Evolutionary conservation across 768 basidiomycete genomes (phyloP).

Genomic region (Daedalea quercina): DNA sequence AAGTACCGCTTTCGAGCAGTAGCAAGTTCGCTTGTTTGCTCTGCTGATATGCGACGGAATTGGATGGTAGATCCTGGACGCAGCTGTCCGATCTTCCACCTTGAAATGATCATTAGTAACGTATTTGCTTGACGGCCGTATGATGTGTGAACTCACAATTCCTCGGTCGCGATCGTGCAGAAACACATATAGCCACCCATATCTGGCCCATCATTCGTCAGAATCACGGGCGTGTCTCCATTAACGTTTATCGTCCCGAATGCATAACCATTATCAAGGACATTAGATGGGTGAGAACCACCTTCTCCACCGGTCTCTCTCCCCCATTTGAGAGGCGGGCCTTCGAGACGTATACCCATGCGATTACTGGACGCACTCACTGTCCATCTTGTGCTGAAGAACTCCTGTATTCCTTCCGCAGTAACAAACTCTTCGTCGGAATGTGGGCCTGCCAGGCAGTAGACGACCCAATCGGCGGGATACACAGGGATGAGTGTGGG

Average conservation of each 20-base stretch:
- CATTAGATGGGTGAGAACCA: conserved; percentile 63
- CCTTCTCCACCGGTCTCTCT: conserved; percentile 55
- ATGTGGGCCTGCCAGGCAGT: conserved; percentile 57
- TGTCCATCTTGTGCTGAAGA: conserved; percentile 47
- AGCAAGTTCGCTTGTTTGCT: conserved; percentile 26
- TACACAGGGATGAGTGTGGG: conserved; percentile 34
- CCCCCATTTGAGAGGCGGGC: conserved; percentile 47
- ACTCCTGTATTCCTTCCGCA: conserved; percentile 35
- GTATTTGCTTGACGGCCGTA: not conserved
- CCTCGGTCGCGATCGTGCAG: conserved; percentile 44
- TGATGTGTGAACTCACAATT: conserved; percentile 33
- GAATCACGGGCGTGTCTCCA: conserved; percentile 65
- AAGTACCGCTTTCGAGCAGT: conserved; percentile 26
- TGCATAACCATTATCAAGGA: conserved; percentile 56
- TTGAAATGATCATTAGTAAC: conserved; percentile 17
- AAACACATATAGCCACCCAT: conserved; percentile 58
- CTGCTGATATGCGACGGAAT: conserved; percentile 45
- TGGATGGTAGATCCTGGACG: conserved; percentile 47
- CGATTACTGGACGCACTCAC: conserved; percentile 55
- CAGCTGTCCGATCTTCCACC: conserved; percentile 67
- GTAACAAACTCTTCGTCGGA: conserved; percentile 53
- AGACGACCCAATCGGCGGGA: conserved; percentile 41
- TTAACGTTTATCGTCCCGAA: conserved; percentile 53
- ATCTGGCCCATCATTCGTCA: conserved; percentile 54
- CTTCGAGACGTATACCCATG: conserved; percentile 56